phyloP scores from a whole-genome alignment of 345 rosid species.

The Trapa bicornis region DNA sequence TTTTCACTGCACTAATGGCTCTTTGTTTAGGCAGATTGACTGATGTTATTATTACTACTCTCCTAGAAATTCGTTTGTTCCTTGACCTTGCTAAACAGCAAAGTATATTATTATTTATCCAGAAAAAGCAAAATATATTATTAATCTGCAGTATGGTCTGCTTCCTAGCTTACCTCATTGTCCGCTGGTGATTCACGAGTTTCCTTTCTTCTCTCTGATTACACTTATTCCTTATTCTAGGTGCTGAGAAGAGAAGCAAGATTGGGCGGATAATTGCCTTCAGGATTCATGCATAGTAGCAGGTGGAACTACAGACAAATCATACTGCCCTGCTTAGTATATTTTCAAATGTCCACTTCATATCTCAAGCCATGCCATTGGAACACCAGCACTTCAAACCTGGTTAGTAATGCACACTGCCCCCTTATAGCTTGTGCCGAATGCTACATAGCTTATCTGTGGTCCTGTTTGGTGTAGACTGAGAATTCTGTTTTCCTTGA shows the following conservation, averaged over 20 bases:
- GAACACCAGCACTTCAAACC: not conserved
- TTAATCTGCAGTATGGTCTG: not conserved
- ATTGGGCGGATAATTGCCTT: constrained; percentile 4
- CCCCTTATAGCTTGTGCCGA: not conserved
- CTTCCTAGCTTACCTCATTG: not conserved
- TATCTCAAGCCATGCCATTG: not conserved
- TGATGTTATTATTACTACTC: not conserved
- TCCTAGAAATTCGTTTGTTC: not conserved
- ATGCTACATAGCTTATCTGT: not conserved
- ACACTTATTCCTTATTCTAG: not conserved
- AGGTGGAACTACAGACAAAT: not conserved
- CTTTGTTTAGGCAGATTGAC: not conserved
- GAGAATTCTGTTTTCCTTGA: not conserved
- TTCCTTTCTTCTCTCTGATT: not conserved
- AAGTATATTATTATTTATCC: not conserved
- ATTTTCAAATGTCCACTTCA: not conserved
- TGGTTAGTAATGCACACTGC: not conserved
- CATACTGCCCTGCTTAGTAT: not conserved
- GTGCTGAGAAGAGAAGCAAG: constrained; percentile 9
- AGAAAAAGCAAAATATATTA: too few species aligned
- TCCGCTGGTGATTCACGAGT: not conserved
- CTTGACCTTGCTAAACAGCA: not conserved
- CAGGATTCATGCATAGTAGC: not conserved
- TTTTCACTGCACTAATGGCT: not conserved
- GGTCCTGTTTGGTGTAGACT: not conserved